Evolutionary conservation across 2,329 filamentous ascomycete species (phyloP).

Genomic region (Hypoxylon sp.): DNA sequence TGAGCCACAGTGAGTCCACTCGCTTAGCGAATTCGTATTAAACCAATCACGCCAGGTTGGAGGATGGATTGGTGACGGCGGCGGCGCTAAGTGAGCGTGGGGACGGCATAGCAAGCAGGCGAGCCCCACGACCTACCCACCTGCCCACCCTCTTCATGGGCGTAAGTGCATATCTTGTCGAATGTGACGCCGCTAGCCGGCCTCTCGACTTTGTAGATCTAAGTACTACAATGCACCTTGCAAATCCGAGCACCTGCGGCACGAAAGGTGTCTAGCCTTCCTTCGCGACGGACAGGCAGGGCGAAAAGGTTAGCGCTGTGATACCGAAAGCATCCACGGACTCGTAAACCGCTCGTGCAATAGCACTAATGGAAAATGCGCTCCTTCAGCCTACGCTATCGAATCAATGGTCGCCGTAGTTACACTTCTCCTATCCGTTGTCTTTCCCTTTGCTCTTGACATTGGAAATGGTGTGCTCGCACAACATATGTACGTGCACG

Average conservation of each 20-base stretch:
- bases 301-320: slow-evolving; percentile 14
- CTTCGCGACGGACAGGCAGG: slow-evolving; percentile 7
- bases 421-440: slow-evolving; percentile 18
- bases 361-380: slow-evolving; percentile 2
- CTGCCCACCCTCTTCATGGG: slow-evolving; percentile 15
- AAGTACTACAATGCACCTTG: slow-evolving; percentile 2
- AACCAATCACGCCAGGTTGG: slow-evolving; percentile 33
- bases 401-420: slow-evolving; percentile 21
- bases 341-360: slow-evolving; percentile 7
- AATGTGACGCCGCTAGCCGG: slow-evolving; percentile 20
- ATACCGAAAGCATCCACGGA: slow-evolving; percentile 8
- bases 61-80: slow-evolving; percentile 36
- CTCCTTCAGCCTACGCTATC: slow-evolving; percentile 7
- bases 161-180: slow-evolving; percentile 20
- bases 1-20: slow-evolving; percentile 22
- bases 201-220: slow-evolving; percentile 15
- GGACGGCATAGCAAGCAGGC: slow-evolving; percentile 30
- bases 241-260: slow-evolving; percentile 5
- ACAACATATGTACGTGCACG: slow-evolving; percentile 41
- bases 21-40: slow-evolving; percentile 36
- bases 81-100: slow-evolving; percentile 38
- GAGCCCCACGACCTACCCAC: slow-evolving; percentile 22
- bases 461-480: slow-evolving; percentile 40
- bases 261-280: slow-evolving; percentile 10
- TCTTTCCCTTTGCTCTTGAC: slow-evolving; percentile 9